Evolutionary conservation across 2,329 filamentous ascomycete species (phyloP).

Genomic region (Epichloe baconii): DNA sequence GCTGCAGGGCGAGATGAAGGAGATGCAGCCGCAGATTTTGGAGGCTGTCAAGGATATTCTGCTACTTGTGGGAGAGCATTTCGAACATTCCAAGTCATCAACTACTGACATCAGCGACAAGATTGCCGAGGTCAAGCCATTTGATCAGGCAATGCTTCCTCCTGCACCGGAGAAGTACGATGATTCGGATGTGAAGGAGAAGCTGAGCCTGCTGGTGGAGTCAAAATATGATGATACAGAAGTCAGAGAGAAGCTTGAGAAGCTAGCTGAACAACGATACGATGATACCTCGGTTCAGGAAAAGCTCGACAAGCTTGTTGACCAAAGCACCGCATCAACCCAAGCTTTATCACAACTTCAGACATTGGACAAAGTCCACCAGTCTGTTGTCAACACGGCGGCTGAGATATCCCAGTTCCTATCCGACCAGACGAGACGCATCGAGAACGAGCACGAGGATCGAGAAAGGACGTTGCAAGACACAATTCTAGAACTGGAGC

Average conservation of each 20-base stretch:
- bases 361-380: constrained; percentile 77
- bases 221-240: constrained; percentile 42
- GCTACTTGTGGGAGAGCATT: constrained; percentile 70
- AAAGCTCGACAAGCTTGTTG: constrained; percentile 37
- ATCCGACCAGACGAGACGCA: constrained; percentile 59
- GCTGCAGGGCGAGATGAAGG: constrained; percentile 64
- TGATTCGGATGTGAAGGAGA: constrained; percentile 19
- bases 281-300: constrained; percentile 20
- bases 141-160: constrained; percentile 45
- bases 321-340: constrained; percentile 50
- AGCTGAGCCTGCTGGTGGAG: constrained; percentile 19
- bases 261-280: constrained; percentile 20
- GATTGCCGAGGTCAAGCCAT: constrained; percentile 48
- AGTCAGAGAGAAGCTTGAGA: constrained; percentile 37
- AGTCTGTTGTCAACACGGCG: constrained; percentile 74
- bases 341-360: constrained; percentile 65
- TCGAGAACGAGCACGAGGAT: constrained; percentile 64
- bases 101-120: constrained; percentile 41
- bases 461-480: constrained; percentile 71
- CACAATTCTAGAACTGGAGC: constrained; percentile 67
- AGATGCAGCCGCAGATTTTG: constrained; percentile 80
- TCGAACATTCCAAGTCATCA: constrained; percentile 68
- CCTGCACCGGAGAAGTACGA: constrained; percentile 40
- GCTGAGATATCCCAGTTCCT: constrained; percentile 76
- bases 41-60: constrained; percentile 79